Conservation (phyloP, 2,329 filamentous ascomycete species). For the Cordyceps javanica region DNA sequence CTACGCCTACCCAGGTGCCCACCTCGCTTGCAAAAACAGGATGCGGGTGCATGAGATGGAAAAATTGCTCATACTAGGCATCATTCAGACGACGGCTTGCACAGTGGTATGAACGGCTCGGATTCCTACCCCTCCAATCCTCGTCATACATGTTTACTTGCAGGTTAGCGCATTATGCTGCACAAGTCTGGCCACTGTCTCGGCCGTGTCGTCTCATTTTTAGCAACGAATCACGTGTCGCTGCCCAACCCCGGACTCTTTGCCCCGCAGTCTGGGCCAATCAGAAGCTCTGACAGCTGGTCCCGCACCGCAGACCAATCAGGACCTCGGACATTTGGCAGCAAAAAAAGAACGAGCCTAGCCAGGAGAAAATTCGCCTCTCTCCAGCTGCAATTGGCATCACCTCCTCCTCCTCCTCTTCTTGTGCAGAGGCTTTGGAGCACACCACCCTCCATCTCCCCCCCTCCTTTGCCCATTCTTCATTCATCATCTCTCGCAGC, state of each 20-base stretch:
- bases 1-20: too few species aligned
- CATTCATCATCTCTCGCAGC: constrained; percentile 5
- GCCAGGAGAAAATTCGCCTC: constrained; percentile 14
- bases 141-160: too few species aligned
- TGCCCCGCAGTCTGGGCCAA: constrained; percentile 27
- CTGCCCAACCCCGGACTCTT: constrained; percentile 13
- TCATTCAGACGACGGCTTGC: too few species aligned
- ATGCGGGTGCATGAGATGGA: too few species aligned
- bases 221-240: constrained; percentile 13
- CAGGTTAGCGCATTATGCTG: not conserved
- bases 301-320: not conserved
- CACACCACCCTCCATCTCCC: constrained; percentile 2
- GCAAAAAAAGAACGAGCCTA: too few species aligned
- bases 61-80: too few species aligned
- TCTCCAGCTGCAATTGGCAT: not conserved
- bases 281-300: constrained; percentile 19
- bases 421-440: constrained; percentile 15
- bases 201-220: constrained; percentile 6
- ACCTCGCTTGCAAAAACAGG: too few species aligned
- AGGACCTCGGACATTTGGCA: not conserved
- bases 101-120: too few species aligned
- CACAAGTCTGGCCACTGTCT: not conserved
- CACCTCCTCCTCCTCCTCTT: constrained; percentile 10
- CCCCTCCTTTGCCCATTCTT: not conserved
- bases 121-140: too few species aligned